Conservation (phyloP, 1,284 basidiomycete species). For the Dichomitus squalens region DNA sequence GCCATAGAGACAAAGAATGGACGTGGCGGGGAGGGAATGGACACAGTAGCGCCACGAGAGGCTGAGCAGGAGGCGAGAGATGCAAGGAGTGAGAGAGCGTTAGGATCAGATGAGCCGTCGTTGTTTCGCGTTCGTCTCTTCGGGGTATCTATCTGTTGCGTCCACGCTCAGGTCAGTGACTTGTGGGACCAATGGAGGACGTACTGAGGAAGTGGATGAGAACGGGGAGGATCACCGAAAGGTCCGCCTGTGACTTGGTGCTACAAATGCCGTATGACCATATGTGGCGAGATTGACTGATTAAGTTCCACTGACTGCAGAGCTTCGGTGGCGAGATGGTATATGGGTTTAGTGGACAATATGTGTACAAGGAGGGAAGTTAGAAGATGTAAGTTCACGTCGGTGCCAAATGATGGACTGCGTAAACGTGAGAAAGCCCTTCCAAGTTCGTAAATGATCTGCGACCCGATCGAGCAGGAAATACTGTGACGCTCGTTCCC, state of each 20-base stretch:
- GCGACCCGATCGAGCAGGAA: background rate
- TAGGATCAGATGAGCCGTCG: background rate
- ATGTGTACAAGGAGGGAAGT: background rate
- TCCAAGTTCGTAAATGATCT: background rate
- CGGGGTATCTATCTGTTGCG: background rate
- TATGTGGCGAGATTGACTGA: conserved; percentile 16
- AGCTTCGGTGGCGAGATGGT: background rate
- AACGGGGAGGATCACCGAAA: background rate
- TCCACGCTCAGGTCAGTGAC: background rate
- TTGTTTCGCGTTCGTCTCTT: background rate
- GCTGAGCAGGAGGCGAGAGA: background rate
- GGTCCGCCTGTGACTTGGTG: conserved; percentile 20
- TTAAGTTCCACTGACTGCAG: background rate
- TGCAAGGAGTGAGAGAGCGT: background rate
- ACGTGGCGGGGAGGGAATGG: conserved; percentile 12
- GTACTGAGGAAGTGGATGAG: background rate
- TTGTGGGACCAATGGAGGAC: background rate
- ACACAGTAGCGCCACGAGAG: conserved; percentile 5
- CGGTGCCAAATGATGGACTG: background rate
- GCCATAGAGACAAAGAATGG: conserved; percentile 24
- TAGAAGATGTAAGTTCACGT: no score
- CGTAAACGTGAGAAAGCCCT: conserved; percentile 13
- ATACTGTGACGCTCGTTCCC: background rate
- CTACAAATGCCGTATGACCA: conserved; percentile 20
- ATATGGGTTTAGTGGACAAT: background rate